phyloP scores from a whole-genome alignment of 352 stramenopile species.

The Phytophthora fragariae region DNA sequence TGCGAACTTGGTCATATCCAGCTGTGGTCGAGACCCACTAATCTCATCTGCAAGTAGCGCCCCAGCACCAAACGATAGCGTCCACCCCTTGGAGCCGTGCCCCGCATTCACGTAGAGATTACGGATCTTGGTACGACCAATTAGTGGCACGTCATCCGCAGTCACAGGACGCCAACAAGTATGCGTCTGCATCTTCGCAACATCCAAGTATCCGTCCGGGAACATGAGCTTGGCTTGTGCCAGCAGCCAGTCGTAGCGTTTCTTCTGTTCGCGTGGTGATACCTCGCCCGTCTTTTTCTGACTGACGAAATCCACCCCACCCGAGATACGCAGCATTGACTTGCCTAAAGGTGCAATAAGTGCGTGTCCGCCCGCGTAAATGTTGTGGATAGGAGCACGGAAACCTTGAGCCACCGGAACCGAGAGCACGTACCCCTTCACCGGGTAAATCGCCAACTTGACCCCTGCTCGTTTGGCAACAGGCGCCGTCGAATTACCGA shows the following conservation, averaged over 20 bases:
- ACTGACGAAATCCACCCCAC: slow-evolving; percentile 80
- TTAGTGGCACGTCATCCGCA: slow-evolving; percentile 83
- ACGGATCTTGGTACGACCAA: slow-evolving; percentile 79
- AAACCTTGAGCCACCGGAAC: slow-evolving; percentile 75
- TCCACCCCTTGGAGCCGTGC: slow-evolving; percentile 89
- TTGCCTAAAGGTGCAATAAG: slow-evolving; percentile 81
- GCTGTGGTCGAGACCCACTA: slow-evolving; percentile 73
- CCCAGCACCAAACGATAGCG: slow-evolving; percentile 80
- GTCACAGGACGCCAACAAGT: slow-evolving; percentile 87
- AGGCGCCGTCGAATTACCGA: slow-evolving; percentile 79
- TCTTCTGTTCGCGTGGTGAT: slow-evolving; percentile 75
- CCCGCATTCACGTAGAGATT: slow-evolving; percentile 90
- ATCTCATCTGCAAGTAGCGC: slow-evolving; percentile 86
- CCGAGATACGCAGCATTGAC: slow-evolving; percentile 74
- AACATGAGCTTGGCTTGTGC: slow-evolving; percentile 81
- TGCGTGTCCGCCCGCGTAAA: slow-evolving; percentile 81
- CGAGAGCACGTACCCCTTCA: slow-evolving; percentile 89
- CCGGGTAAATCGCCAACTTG: slow-evolving; percentile 84
- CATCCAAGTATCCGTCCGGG: slow-evolving; percentile 83
- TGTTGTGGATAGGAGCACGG: slow-evolving; percentile 76
- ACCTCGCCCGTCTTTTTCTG: slow-evolving; percentile 61
- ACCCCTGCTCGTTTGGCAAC: slow-evolving; percentile 74
- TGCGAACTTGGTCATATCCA: slow-evolving; percentile 87
- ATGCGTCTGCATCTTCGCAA: slow-evolving; percentile 78
- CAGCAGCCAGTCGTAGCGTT: slow-evolving; percentile 83